Conservation (phyloP, 352 stramenopile species). For the Phytophthora nicotianae region DNA sequence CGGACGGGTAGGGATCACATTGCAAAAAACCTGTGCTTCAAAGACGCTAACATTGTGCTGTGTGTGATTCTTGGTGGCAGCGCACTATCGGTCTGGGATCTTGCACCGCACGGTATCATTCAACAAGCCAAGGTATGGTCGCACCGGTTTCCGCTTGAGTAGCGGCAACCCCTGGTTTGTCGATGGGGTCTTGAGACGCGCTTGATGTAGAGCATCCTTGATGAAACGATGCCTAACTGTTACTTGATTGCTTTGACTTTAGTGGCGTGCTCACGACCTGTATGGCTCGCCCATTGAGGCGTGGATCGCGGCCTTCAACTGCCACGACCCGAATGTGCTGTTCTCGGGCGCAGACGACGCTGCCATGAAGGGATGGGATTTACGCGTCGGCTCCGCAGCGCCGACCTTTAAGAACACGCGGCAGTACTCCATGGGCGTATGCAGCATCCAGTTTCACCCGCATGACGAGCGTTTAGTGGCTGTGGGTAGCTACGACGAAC, state of each 20-base stretch:
- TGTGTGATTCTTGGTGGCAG: constrained; percentile 22
- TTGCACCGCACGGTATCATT: constrained; percentile 38
- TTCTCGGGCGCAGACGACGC: constrained; percentile 86
- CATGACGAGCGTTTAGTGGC: constrained; percentile 64
- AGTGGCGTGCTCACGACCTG: constrained; percentile 81
- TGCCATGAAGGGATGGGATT: constrained; percentile 79
- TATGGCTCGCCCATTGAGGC: constrained; percentile 81
- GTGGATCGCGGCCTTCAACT: constrained; percentile 86
- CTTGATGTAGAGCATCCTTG: constrained; percentile 9
- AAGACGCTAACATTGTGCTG: constrained; percentile 16
- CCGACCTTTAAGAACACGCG: constrained; percentile 66
- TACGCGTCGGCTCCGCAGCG: constrained; percentile 35
- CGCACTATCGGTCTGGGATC: constrained; percentile 61
- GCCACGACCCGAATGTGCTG: constrained; percentile 74
- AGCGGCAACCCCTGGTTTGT: background rate
- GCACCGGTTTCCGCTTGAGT: constrained; percentile 3
- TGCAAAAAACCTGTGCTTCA: constrained; percentile 12
- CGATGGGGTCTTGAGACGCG: constrained; percentile 9
- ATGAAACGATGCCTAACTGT: constrained; percentile 22
- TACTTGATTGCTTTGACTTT: constrained; percentile 13
- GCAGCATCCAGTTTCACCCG: constrained; percentile 86
- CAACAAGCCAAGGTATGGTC: constrained; percentile 47
- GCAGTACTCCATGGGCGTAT: constrained; percentile 83
- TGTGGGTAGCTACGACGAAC: constrained; percentile 87
- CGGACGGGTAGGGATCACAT: constrained; percentile 63